Evolutionary conservation across 1,139 yeast genomes (phyloP), one percentile per base, ranked within the genome.

Genomic region (Suhomyces bolitotheri): DNA sequence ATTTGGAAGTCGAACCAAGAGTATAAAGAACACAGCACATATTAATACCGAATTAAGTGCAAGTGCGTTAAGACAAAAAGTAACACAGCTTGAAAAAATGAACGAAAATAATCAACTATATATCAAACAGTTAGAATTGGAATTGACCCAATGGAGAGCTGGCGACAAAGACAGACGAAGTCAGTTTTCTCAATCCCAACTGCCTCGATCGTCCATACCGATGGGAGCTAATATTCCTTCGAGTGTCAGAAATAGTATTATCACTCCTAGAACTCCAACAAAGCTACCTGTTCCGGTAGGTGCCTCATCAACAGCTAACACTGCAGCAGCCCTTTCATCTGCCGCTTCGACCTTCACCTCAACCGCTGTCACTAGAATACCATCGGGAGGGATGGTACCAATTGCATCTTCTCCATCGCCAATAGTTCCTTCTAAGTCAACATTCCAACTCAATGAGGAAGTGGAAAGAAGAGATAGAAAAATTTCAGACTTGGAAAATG

Each of bases 1-100:
- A 35, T 87, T 89, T 58, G 96, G 96, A 3, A 71, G 80, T 3
- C 66, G 95, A 31, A 94, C 95, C 8, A 86, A 84, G 58, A 67
- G 65, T 30, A 83, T 89, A 44, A 72, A 76, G 53, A 86, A 85
- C 54, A 71, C 67, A 40, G 85, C 88, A 4, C 80, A 77, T 54
- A 70, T 82, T 27, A 86, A 86, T 51, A 72, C 82, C 5, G 94
- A 84, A 46, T 62, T 84, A 29, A 79, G 88, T 45, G 63, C 79
- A 2, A 56, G 66, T 14, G 82, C 79, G 43, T 62, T 82, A 35
- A 64, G 80, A 40, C 65, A 65, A 31, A 68, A 72, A 40, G 58
- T 82, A 13, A 62, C 64, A 12, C 69, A 71, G 41, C 64, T 81
- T 38, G 78, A 76, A 44, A 58, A 62, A 25, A 60, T 66, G 16